Base-by-base conservation (phyloP, 1,284 basidiomycete genomes). In the Cryptococcus sp. region DNA sequence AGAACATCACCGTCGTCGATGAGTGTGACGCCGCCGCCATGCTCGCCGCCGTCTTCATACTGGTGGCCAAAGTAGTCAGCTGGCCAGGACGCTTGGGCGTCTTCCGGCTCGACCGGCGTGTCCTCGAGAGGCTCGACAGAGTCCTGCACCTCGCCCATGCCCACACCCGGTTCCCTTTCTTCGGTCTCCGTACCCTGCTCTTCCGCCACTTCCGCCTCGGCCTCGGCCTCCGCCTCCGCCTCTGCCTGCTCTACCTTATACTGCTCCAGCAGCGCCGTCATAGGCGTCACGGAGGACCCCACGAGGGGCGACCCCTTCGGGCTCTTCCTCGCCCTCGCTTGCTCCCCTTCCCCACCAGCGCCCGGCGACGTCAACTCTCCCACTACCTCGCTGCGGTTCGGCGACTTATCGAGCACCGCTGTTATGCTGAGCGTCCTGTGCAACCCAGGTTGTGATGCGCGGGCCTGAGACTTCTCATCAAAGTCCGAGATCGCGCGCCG, bases 1-100 rank as follows among this genome's bases (percentile, higher is more conserved):
- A 76, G 56, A 2, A 72, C 52, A 53, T 76, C 72, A 0, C 72
- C 72, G 53, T 74, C 73, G 55, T 76, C 73, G 6, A 73, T 62
- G 1, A 76, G 46, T 1, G 55, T 55, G 15, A 68, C 52, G 37
- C 65, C 62, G 6, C 60, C 65, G 21, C n/a, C 20, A 62, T 48
- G 15, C 28, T 33, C 28, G 28, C 9, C 28, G 28, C 28, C 28
- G 4, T n/a, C n/a, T n/a, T n/a, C n/a, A n/a, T n/a, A n/a, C n/a
- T n/a, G n/a, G n/a, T 33, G 28, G 28, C 28, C 28, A 9, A 9
- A 33, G 9, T 5, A 33, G 28, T 9, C 9, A 4, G 4, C 28
- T 33, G 28, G 28, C 28, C 28, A 33, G 9, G 28, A 9, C 9
- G 28, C 9, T 33, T 33, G 28, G 28, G 28, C 28, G 28, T 33